phyloP scores from a whole-genome alignment of 805 yeast genomes.

The Ogataea angusta region DNA sequence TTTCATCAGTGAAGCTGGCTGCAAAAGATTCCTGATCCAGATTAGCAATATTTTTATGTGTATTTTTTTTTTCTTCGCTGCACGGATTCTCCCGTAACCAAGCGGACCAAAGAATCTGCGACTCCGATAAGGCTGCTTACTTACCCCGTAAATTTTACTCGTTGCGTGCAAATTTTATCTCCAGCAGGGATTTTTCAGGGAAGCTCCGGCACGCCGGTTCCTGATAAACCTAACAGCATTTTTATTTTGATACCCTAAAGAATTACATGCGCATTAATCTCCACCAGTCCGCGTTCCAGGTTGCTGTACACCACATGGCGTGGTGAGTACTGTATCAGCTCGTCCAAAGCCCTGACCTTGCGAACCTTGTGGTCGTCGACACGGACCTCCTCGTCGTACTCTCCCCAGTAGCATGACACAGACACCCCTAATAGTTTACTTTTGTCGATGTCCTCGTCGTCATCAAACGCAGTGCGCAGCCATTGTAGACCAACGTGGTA shows the following conservation, averaged over 20 bases:
- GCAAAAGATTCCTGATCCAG: not conserved
- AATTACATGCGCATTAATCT: conserved; percentile 34
- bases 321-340: conserved; percentile 66
- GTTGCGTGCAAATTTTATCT: not conserved
- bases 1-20: not conserved
- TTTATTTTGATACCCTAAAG: conserved; percentile 10
- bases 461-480: conserved; percentile 61
- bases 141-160: not conserved
- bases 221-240: not conserved
- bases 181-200: not conserved
- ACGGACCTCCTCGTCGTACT: conserved; percentile 47
- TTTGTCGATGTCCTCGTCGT: conserved; percentile 32
- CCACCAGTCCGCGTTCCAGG: conserved; percentile 63
- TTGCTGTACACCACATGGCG: conserved; percentile 63
- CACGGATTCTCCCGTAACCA: conserved; percentile 5
- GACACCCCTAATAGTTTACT: conserved; percentile 45
- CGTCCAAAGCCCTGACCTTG: conserved; percentile 69
- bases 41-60: not conserved
- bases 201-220: conserved; percentile 10
- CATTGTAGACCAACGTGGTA: conserved; percentile 71
- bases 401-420: conserved; percentile 77
- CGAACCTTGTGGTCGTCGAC: conserved; percentile 36
- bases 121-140: conserved; percentile 3
- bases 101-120: not conserved
- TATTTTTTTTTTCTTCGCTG: conserved; percentile 1